Evolutionary conservation across 441 rosid genomes (phyloP), one percentile per base, ranked within the genome.

Genomic region (Arabidopsis hybrid): DNA sequence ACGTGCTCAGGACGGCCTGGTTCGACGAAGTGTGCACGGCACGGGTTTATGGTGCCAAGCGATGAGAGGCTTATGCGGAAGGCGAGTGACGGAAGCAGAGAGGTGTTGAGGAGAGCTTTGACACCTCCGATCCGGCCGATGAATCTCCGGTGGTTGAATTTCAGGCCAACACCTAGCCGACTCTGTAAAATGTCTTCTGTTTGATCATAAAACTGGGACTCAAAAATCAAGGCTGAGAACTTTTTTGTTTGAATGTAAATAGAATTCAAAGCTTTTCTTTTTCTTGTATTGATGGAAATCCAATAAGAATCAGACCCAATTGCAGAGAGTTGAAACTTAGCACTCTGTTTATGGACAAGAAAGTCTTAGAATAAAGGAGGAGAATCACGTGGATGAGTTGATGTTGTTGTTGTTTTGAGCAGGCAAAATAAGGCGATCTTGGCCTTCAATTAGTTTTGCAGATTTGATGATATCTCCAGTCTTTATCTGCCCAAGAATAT

Each of bases 391-490:
- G 61, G 79, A 46, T 69, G 60, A 13, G 64, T 58, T 69, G 53
- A 31, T 75, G 45, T 52, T 66, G 64, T 58, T 69, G 53, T 47
- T 75, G 45, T 52, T 66, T 70, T 85, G 85, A 59, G 67, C 71
- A 14, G 97, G 91, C 83, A 92, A 68, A 57, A 86, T 49, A 17
- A 92, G 97, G 35, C 89, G 96, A 63, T 91, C 96, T 75, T 81
- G 89, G 59, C 97, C 95, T 55, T 91, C 86, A 29, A 92, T 82
- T 51, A 91, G 80, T 86, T 86, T 87, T 7, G 97, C 95, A 39
- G 93, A 87, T 78, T 73, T 85, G 76, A 95, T 92, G 59, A 89
- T 51, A 75, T 92, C 97, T 67, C 96, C 96, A 0, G 91, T 86
- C 84, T 85, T 91, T 73, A 92, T 87, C 89, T 95, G 94, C 12